Evolutionary conservation across 2,329 filamentous ascomycete genomes (phyloP).

Genomic region (Nemania sp.): DNA sequence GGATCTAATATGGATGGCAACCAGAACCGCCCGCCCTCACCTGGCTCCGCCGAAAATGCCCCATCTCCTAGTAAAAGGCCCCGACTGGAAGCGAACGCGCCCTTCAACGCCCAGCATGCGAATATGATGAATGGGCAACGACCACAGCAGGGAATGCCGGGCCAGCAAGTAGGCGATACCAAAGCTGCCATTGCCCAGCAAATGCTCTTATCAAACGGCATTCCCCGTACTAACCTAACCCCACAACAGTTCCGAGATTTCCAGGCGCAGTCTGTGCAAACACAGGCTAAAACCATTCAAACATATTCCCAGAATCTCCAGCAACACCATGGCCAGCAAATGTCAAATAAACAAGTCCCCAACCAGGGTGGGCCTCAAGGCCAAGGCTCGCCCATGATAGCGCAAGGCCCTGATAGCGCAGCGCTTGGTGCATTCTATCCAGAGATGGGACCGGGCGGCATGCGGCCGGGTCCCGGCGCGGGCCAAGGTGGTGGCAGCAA

Average conservation of each 20-base stretch:
- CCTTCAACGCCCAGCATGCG: constrained; percentile 71
- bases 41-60: constrained; percentile 81
- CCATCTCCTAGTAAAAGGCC: constrained; percentile 91
- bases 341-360: constrained; percentile 80
- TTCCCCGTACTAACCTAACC: constrained; percentile 75
- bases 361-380: constrained; percentile 71
- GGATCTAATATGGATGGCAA: constrained; percentile 86
- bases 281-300: constrained; percentile 83
- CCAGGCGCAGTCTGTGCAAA: constrained; percentile 57
- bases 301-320: constrained; percentile 85
- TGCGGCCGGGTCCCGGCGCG: constrained; percentile 58
- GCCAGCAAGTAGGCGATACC: constrained; percentile 65
- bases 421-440: constrained; percentile 63
- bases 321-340: constrained; percentile 79
- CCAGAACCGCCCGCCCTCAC: constrained; percentile 79
- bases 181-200: constrained; percentile 56
- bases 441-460: constrained; percentile 62
- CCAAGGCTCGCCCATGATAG: constrained; percentile 84
- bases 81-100: constrained; percentile 73
- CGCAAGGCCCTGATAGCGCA: constrained; percentile 68
- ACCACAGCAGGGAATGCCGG: constrained; percentile 69
- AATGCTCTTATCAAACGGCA: constrained; percentile 69
- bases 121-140: constrained; percentile 77
- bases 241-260: constrained; percentile 74
- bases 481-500: constrained; percentile 64